Evolutionary conservation across 345 rosid genomes (phyloP), one percentile per base, ranked within the genome.

Genomic region (Rhizophora mangle): DNA sequence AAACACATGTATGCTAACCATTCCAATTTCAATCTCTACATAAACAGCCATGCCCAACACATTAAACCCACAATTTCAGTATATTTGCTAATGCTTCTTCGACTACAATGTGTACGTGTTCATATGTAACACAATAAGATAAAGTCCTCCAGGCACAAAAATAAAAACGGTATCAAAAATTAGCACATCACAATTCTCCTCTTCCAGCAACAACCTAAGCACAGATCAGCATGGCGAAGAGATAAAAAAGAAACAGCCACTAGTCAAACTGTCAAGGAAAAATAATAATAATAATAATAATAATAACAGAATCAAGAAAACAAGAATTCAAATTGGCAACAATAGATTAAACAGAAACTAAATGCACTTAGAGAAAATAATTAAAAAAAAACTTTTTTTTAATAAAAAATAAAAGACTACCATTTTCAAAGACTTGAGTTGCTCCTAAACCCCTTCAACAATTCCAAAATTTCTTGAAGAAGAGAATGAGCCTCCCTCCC

Each of bases 401-500:
- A n/a, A n/a, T n/a, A 36, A 18, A 6, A 68, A 21, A 34, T 32
- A 39, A 26, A 36, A 49, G 46, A 39, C 51, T 83, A 85, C 85
- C 89, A 85, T 85, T 59, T 67, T 26, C 30, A n/a, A 55, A 21
- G 59, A 75, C 81, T 76, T 20, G 29, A 63, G 58, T 36, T 1
- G 39, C 65, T 52, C 85, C 81, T 73, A 76, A 76, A 75, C 82
- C 67, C 80, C 80, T 80, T 82, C 81, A 76, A 68, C 68, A 72
- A 76, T 46, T 30, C n/a, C 60, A 72, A 72, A 72, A 57, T 56
- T 30, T 30, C 37, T 24, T 74, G 80, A 76, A 81, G 79, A 78
- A 76, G 81, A 82, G 82, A 82, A 72, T 81, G 75, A 81, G 78
- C 80, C 69, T 65, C 74, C 59, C 67, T 68, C 73, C 36, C 53